Percentiles rank a stretch among this genome's conserved stretches.
These are phyloP conservation scores for Lepidopterella palustris DNA, from an alignment of 495 filamentous ascomycete genomes.

Conservation along the genomic window DNA sequence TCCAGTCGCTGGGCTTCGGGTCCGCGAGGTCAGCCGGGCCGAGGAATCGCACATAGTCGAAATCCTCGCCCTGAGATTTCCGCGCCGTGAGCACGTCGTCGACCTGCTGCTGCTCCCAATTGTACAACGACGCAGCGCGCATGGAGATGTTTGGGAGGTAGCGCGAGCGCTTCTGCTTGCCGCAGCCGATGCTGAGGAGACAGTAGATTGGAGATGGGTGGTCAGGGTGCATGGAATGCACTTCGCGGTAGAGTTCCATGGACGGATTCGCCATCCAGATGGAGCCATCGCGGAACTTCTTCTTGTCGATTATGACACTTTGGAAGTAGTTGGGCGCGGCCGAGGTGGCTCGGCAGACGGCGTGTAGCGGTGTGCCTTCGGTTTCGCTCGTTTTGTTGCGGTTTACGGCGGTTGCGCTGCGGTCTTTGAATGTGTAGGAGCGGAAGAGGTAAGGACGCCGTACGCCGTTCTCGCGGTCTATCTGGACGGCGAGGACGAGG, in stretches of 20 bases:
- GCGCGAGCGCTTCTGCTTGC: not conserved
- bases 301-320: not conserved
- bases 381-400: not conserved
- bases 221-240: not conserved
- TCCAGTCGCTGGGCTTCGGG: not conserved
- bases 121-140: not conserved
- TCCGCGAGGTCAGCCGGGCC: not conserved
- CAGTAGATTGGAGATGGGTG: not conserved
- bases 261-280: not conserved
- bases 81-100: not conserved
- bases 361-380: not conserved
- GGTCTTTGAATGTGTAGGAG: not conserved
- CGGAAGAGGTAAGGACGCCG: not conserved
- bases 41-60: not conserved
- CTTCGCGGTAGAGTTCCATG: not conserved
- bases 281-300: conserved; percentile 1
- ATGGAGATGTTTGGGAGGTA: not conserved
- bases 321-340: not conserved
- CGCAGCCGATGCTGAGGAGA: not conserved
- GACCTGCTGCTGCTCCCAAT: conserved; percentile 1
- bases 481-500: not conserved
- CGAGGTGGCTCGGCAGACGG: not conserved
- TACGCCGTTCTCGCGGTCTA: not conserved
- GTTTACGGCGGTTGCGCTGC: not conserved
- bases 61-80: not conserved